Percentiles rank a stretch among this genome's conserved stretches.
These are phyloP conservation scores for Holtermannia corniformis DNA, from an alignment of 768 basidiomycete genomes.

Conservation along the genomic window DNA sequence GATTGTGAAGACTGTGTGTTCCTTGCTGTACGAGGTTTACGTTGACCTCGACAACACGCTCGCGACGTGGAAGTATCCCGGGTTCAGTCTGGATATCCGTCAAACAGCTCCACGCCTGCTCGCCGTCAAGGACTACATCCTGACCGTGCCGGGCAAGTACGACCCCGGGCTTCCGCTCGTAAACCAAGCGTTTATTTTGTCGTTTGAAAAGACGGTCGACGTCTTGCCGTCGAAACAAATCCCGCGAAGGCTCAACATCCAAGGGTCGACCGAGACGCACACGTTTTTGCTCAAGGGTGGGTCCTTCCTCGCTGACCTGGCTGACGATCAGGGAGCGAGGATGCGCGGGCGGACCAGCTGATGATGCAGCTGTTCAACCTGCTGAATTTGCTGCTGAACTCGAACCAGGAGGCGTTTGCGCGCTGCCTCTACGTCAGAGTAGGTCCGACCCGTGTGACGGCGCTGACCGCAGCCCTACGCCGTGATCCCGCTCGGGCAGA, in stretches of 20 bases:
- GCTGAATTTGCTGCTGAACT: constrained; percentile 36
- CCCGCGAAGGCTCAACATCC: constrained; percentile 34
- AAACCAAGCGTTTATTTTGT: constrained; percentile 36
- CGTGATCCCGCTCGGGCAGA: constrained; percentile 34
- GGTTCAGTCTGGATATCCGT: constrained; percentile 27
- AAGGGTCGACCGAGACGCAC: constrained; percentile 19
- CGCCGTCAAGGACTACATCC: constrained; percentile 27
- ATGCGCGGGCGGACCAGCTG: constrained; percentile 29
- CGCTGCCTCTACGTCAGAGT: constrained; percentile 23
- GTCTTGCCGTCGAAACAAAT: constrained; percentile 35
- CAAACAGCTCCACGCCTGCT: constrained; percentile 32
- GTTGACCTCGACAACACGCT: constrained; percentile 31
- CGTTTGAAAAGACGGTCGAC: constrained; percentile 29
- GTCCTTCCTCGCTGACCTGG: background rate
- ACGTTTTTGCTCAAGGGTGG: constrained; percentile 39
- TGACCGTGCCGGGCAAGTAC: constrained; percentile 40
- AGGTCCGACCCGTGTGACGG: background rate
- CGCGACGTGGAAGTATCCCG: constrained; percentile 29
- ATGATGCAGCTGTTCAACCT: constrained; percentile 41
- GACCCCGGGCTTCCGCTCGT: constrained; percentile 28
- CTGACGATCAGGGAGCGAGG: background rate
- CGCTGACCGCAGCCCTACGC: constrained; percentile 20
- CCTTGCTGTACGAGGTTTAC: constrained; percentile 29
- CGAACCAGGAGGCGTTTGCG: constrained; percentile 32
- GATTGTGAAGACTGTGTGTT: constrained; percentile 24